These are phyloP conservation scores for Trapa bicornis DNA, from an alignment of 345 rosid species.

Conservation along the genomic window DNA sequence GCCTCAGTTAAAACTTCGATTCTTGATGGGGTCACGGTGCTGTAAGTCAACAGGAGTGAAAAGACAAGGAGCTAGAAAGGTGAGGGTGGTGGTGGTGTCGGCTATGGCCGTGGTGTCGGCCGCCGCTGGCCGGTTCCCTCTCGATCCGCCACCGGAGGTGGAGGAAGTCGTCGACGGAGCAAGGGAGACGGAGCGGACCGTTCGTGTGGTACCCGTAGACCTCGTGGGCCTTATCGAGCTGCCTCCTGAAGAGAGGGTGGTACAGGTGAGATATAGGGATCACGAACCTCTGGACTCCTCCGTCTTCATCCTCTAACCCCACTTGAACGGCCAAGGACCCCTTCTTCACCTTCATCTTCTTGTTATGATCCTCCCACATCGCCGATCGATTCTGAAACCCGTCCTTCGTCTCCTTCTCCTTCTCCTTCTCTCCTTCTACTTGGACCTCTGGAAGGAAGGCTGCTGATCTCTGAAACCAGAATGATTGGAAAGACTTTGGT, in stretches of 20 bases:
- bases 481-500: not conserved
- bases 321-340: slow-evolving; percentile 39
- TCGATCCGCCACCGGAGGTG: slow-evolving; percentile 32
- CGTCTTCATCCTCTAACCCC: slow-evolving; percentile 29
- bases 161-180: slow-evolving; percentile 34
- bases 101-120: slow-evolving; percentile 17
- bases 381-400: not conserved
- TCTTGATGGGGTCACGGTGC: too few relatives aligned
- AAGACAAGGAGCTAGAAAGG: slow-evolving; percentile 14
- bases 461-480: not conserved
- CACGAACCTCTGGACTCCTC: slow-evolving; percentile 15
- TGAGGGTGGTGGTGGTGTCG: slow-evolving; percentile 11
- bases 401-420: not conserved
- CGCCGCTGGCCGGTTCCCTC: slow-evolving; percentile 15
- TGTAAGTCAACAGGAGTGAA: slow-evolving; percentile 16
- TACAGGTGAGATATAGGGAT: slow-evolving; percentile 34
- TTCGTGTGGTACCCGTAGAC: slow-evolving; percentile 27
- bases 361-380: slow-evolving; percentile 14
- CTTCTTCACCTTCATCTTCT: slow-evolving; percentile 39
- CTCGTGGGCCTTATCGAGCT: slow-evolving; percentile 29
- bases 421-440: not conserved
- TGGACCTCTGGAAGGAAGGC: too few relatives aligned
- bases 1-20: too few relatives aligned
- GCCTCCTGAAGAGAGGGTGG: slow-evolving; percentile 36
- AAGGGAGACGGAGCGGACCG: slow-evolving; percentile 33